These are phyloP conservation scores for Sextonia rubra DNA, from an alignment of 164 flowering plant species.

Conservation along the genomic window DNA sequence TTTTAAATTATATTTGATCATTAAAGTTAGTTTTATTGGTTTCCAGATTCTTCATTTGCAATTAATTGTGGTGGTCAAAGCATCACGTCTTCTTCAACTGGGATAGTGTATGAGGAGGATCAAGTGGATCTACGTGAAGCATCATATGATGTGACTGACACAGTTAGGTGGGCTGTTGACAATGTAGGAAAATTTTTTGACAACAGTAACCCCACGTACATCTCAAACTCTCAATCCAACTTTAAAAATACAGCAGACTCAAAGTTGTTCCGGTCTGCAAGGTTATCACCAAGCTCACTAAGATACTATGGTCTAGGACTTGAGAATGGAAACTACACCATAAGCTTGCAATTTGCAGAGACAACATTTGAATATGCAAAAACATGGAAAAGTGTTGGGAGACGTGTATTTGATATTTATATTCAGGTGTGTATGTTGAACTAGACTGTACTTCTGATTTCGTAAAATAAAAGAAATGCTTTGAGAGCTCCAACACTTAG, in stretches of 20 bases:
- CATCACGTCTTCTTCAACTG: constrained; percentile 36
- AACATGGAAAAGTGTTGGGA: constrained; percentile 63
- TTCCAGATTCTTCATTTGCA: constrained; percentile 54
- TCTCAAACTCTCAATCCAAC: constrained; percentile 25
- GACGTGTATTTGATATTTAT: constrained; percentile 75
- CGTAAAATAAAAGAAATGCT: neutral
- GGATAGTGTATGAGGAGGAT: constrained; percentile 45
- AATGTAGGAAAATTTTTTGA: constrained; percentile 54
- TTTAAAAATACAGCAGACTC: constrained; percentile 48
- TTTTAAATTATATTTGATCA: neutral
- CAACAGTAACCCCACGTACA: constrained; percentile 30
- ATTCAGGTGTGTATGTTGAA: constrained; percentile 51
- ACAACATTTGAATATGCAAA: constrained; percentile 19
- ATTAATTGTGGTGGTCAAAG: constrained; percentile 70
- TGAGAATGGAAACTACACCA: constrained; percentile 73
- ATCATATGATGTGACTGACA: constrained; percentile 46
- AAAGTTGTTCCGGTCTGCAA: constrained; percentile 62
- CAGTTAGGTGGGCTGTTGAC: constrained; percentile 74
- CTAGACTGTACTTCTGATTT: neutral
- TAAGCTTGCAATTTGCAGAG: constrained; percentile 72
- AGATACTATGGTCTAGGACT: constrained; percentile 89
- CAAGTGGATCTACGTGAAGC: constrained; percentile 59
- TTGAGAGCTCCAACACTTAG: neutral
- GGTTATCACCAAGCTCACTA: constrained; percentile 73
- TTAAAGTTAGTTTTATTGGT: neutral